Percentiles rank a stretch among this genome's conserved stretches.
These are phyloP conservation scores for Asterella californica DNA, from an alignment of 225 moss, liverwort and hornwort genomes.

Conservation along the genomic window DNA sequence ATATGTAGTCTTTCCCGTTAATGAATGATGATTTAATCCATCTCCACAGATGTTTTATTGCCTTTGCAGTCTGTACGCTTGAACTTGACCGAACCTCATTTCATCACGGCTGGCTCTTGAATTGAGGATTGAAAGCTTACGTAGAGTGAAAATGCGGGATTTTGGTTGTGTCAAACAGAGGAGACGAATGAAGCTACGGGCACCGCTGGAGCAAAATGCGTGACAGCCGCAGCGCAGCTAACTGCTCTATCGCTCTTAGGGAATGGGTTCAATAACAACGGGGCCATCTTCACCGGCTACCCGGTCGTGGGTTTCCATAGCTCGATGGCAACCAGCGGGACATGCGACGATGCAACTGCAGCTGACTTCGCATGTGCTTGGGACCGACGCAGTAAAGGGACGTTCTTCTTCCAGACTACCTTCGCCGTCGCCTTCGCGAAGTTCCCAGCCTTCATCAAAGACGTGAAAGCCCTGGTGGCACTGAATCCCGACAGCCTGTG, in stretches of 20 bases:
- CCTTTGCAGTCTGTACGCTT: background rate
- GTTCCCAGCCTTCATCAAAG: slow-evolving; percentile 34
- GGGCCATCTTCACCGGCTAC: slow-evolving; percentile 22
- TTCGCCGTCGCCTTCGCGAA: slow-evolving; percentile 20
- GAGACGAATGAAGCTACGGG: slow-evolving; percentile 18
- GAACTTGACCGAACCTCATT: no score
- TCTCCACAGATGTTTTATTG: background rate
- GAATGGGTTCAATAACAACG: slow-evolving; percentile 39
- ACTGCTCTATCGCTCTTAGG: slow-evolving; percentile 11
- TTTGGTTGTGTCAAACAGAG: slow-evolving; percentile 18
- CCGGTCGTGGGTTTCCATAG: slow-evolving; percentile 38
- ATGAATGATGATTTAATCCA: background rate
- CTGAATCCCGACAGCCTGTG: slow-evolving; percentile 20
- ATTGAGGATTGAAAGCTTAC: background rate
- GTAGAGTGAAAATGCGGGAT: no score
- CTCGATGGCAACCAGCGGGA: slow-evolving; percentile 20
- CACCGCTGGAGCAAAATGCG: slow-evolving; percentile 28
- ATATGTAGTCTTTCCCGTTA: background rate
- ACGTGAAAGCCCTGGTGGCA: slow-evolving; percentile 37
- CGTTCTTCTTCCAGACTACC: background rate
- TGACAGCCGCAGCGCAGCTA: slow-evolving; percentile 5
- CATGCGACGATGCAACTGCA: slow-evolving; percentile 18
- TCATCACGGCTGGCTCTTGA: background rate
- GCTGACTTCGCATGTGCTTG: slow-evolving; percentile 28
- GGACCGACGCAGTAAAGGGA: slow-evolving; percentile 32